phyloP scores from a whole-genome alignment of 495 filamentous ascomycete genomes.

The Podospora didyma region DNA sequence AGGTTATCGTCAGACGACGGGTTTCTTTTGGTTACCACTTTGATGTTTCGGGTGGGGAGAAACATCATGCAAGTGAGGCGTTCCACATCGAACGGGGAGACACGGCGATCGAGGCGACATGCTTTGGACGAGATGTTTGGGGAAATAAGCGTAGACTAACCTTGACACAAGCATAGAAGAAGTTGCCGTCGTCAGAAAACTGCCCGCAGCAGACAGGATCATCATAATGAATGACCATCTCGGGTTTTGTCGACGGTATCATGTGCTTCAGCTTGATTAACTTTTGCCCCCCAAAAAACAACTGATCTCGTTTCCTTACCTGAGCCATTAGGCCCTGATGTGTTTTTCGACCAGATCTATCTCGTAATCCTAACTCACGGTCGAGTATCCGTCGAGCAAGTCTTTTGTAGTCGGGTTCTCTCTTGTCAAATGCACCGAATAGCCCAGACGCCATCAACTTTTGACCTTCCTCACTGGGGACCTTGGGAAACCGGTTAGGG shows the following conservation, averaged over 20 bases:
- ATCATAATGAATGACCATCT: conserved; percentile 84
- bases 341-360: conserved; percentile 46
- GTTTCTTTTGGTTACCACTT: too few species aligned
- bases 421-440: conserved; percentile 63
- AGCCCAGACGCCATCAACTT: conserved; percentile 74
- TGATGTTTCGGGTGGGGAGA: background rate
- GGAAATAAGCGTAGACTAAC: too few species aligned
- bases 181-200: conserved; percentile 94
- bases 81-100: too few species aligned
- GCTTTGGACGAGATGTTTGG: too few species aligned
- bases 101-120: too few species aligned
- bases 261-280: conserved; percentile 44
- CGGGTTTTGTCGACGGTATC: conserved; percentile 69
- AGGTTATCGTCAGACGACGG: too few species aligned
- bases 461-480: conserved; percentile 71
- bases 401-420: conserved; percentile 46
- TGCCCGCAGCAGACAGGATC: conserved; percentile 89
- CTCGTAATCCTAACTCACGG: conserved; percentile 69
- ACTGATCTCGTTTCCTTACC: background rate
- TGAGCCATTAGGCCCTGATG: conserved; percentile 57
- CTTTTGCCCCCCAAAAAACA: too few species aligned
- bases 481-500: conserved; percentile 58
- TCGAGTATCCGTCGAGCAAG: conserved; percentile 67
- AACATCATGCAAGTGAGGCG: background rate
- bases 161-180: conserved; percentile 92